Base-by-base conservation (phyloP, 2,329 filamentous ascomycete genomes). In the Pseudogymnoascus sp. region DNA sequence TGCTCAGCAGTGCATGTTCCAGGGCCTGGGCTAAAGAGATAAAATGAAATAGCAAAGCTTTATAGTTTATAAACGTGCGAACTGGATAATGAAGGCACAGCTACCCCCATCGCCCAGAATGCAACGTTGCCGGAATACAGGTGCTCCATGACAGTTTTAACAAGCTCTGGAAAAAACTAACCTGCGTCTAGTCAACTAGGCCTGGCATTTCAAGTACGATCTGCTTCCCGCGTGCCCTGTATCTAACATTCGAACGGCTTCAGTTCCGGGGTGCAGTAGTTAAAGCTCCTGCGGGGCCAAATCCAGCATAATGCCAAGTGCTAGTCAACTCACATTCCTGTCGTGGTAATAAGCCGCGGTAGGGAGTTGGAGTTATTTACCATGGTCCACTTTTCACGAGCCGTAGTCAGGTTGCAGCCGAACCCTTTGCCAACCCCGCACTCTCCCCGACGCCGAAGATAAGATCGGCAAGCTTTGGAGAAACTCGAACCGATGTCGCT, bases 401-500 rank as follows among this genome's bases (percentile, higher is more conserved):
- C 1, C 7, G 31, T 12, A 4, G 6, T 15, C 25, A 29, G n/a
- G 42, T 51, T 51, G 25, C 25, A 51, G 12, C 44, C 27, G 44
- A 51, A 51, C 9, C 27, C 27, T 15, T 15, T 27, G 3, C 44
- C 48, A 55, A 55, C 48, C 44, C 48, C 48, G 27, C 48, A 55
- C 29, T 55, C 27, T 55, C 48, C 12, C 27, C 27, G 29, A 7
- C 48, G n/a, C 1, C 17, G 48, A 55, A 33, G 48, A 55, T 5
- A 55, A 55, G 29, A 55, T 55, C 48, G 27, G 29, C 48, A 55
- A 33, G 29, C n/a, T 55, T 55, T 33, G 29, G 48, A 55, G 48
- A 33, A 55, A 55, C 29, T 35, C 12, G n/a, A 55, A 29, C 48
- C 29, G 29, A 55, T 35, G n/a, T 55, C 48, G 48, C 48, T 55